A percentile compares a stretch with the other conserved stretches of the same genome.
Evolutionary conservation across 176 grass and related monocot genomes (phyloP).

Genomic region (Elaeis guineensis): DNA sequence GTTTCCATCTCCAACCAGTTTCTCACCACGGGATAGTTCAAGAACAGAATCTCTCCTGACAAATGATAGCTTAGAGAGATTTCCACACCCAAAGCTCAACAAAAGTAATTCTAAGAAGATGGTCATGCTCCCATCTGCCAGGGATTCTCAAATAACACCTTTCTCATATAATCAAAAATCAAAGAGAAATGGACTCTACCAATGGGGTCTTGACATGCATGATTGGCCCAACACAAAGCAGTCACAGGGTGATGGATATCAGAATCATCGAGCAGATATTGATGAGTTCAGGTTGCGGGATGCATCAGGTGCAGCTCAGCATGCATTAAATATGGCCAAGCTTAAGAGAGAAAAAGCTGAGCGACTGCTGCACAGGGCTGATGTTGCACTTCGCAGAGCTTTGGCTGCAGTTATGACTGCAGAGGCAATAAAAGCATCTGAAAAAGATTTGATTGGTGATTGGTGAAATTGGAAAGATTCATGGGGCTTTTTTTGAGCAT

Average conservation of each 20-base stretch:
- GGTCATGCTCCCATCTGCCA: slow-evolving; percentile 30
- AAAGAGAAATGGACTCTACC: slow-evolving; percentile 24
- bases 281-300: slow-evolving; percentile 74
- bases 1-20: slow-evolving; percentile 40
- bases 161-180: slow-evolving; percentile 45
- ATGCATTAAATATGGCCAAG: slow-evolving; percentile 58
- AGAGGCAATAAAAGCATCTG: slow-evolving; percentile 55
- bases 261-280: slow-evolving; percentile 33
- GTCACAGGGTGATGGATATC: slow-evolving; percentile 14
- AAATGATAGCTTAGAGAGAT: slow-evolving; percentile 47
- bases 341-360: slow-evolving; percentile 84
- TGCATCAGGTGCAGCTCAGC: slow-evolving; percentile 46
- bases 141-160: slow-evolving; percentile 44
- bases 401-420: slow-evolving; percentile 59
- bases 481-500: neutral
- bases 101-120: slow-evolving; percentile 43
- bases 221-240: slow-evolving; percentile 46
- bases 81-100: slow-evolving; percentile 35
- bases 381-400: slow-evolving; percentile 70
- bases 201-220: slow-evolving; percentile 30
- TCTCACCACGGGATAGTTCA: slow-evolving; percentile 42
- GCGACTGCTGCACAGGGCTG: slow-evolving; percentile 76
- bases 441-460: slow-evolving; percentile 29
- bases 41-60: slow-evolving; percentile 36
- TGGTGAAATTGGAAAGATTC: slow-evolving; percentile 3